phyloP scores from a whole-genome alignment of 441 rosid genomes.

The Corymbia citriodora region DNA sequence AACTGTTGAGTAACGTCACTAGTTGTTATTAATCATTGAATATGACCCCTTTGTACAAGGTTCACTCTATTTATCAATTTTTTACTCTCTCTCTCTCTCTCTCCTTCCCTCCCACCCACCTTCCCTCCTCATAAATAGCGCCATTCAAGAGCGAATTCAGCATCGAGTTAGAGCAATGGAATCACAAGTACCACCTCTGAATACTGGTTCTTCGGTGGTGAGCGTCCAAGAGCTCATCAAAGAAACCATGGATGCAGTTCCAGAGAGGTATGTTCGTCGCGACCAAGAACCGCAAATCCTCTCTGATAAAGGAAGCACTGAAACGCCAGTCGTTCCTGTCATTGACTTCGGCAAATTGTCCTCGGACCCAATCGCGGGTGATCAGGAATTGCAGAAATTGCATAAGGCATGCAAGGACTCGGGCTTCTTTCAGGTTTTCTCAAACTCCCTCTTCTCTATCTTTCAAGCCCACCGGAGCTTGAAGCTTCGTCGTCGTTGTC shows the following conservation, averaged over 20 bases:
- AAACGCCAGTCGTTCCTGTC: not conserved
- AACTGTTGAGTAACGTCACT: no score
- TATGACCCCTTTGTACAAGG: no score
- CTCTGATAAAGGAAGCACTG: not conserved
- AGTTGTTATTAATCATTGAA: no score
- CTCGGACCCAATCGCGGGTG: not conserved
- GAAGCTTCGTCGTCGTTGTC: not conserved
- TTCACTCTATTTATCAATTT: no score
- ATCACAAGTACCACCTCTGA: not conserved
- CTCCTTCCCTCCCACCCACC: not conserved
- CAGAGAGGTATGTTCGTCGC: not conserved
- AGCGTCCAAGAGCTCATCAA: not conserved
- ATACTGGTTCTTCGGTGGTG: not conserved
- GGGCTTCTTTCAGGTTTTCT: slow-evolving; percentile 43
- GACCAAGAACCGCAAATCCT: not conserved
- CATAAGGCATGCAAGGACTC: slow-evolving; percentile 37
- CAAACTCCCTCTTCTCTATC: not conserved
- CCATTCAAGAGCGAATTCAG: not conserved
- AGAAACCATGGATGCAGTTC: not conserved
- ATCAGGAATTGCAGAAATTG: slow-evolving; percentile 29
- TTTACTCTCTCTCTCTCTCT: no score
- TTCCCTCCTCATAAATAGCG: not conserved
- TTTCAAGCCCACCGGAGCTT: no score
- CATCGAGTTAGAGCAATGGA: not conserved
- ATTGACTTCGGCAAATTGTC: slow-evolving; percentile 10